phyloP scores from a whole-genome alignment of 306 rosid genomes.

The Purshia tridentata region DNA sequence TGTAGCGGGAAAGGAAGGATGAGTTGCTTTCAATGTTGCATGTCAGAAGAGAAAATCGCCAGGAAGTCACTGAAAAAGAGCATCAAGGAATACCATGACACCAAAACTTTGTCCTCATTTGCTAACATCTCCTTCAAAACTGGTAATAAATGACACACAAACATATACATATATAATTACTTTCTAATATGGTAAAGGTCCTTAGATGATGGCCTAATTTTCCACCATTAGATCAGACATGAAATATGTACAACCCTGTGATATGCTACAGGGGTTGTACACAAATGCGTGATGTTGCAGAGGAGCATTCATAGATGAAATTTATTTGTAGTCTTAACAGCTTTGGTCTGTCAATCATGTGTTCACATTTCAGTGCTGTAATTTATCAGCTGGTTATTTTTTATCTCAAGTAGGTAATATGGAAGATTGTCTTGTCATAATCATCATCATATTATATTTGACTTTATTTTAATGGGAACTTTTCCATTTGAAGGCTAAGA shows the following conservation, averaged over 20 bases:
- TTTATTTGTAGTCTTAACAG: not conserved
- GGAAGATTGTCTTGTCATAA: not conserved
- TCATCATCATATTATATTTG: not conserved
- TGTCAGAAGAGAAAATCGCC: slow-evolving; percentile 42
- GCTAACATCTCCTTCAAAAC: slow-evolving; percentile 60
- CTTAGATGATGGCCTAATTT: not conserved
- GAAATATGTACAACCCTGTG: too few relatives aligned
- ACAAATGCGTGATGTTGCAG: too few relatives aligned
- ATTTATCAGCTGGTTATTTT: not conserved
- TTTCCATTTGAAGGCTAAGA: not conserved
- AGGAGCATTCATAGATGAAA: not conserved
- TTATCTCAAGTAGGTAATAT: not conserved
- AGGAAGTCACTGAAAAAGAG: slow-evolving; percentile 51
- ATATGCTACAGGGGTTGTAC: too few relatives aligned
- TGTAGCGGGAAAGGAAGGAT: slow-evolving; percentile 30
- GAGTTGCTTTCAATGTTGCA: slow-evolving; percentile 73
- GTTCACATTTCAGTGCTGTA: not conserved
- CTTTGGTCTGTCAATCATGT: not conserved
- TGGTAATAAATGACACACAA: slow-evolving; percentile 38
- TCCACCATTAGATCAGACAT: not conserved
- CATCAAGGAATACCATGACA: slow-evolving; percentile 51
- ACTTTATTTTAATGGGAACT: not conserved
- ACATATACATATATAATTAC: not conserved
- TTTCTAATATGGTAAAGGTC: not conserved
- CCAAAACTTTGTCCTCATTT: slow-evolving; percentile 58